Base-by-base conservation (phyloP, 768 basidiomycete genomes). In the Boletellus emodensis region DNA sequence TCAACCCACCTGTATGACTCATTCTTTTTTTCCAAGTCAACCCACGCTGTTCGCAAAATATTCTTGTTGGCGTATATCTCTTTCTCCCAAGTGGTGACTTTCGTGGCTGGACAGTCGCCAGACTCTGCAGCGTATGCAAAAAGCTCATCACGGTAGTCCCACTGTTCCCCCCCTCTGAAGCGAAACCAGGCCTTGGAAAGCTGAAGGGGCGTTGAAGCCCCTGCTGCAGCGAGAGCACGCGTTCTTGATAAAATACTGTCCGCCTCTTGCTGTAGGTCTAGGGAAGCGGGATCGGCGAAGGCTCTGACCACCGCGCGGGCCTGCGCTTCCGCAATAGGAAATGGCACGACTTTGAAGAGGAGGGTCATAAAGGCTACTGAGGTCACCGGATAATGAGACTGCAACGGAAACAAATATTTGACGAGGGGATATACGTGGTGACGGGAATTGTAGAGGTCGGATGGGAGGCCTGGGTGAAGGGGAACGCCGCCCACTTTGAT, bases 301-400 rank as follows among this genome's bases (percentile, higher is more conserved):
- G 76, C 79, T 20, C 73, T 72, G 18, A 83, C 63, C 7, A 81
- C 74, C 3, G 82, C 84, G 0, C 77, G 79, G 1, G 85, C 84
- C 67, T 95, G 94, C 0, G 80, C 81, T 66, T 96, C 90, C 42
- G 85, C 73, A 0, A 92, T 61, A 1, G 90, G 91, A 51, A 94
- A 78, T 3, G 92, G 93, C 0, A 76, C 76, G 20, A 90, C 81
- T 32, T 72, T 70, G 24, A 73, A 62, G 1, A 74, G 73, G 11
- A 90, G 76, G 2, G 87, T 81, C 44, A 87, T 70, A 65, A 92
- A 89, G 9, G 81, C 85, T 36, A 90, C 60, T 5, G 76, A 76
- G 1, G 73, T 61, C 1, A 74, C 70, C 74, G 83, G 60, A 71
- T 76, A 40, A 58, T 50, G 33, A 58, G 51, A 38, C 73, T 75